A percentile compares a stretch with the other conserved stretches of the same genome.
Conservation (phyloP, 2,329 filamentous ascomycete species). For the Aspergillus transmontanensis region DNA sequence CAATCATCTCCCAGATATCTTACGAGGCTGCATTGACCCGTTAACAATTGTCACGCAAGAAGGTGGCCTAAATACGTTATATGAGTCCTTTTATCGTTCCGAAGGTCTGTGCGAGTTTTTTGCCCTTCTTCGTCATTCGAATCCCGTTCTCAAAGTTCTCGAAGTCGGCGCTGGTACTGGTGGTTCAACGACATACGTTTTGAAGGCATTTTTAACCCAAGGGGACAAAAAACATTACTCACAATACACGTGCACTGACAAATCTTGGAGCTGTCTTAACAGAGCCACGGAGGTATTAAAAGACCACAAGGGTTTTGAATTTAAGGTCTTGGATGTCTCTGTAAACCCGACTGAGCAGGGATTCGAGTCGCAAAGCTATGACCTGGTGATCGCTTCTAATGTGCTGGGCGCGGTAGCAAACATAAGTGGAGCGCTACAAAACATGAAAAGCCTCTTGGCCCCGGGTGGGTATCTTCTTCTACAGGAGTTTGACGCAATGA, state of each 20-base stretch:
- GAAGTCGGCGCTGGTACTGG: conserved; percentile 16
- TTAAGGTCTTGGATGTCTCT: conserved; percentile 5
- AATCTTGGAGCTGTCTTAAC: conserved; percentile 12
- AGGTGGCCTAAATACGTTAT: neutral
- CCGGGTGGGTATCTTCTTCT: neutral
- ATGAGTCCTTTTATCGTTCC: neutral
- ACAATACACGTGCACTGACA: conserved; percentile 21
- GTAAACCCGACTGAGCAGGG: conserved; percentile 10
- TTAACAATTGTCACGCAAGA: neutral
- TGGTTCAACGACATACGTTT: conserved; percentile 8
- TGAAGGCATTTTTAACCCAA: conserved; percentile 9
- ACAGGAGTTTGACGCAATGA: neutral
- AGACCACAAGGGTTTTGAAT: conserved; percentile 3
- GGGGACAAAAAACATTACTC: conserved; percentile 8
- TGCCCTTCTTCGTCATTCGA: conserved; percentile 7
- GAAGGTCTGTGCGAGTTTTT: neutral
- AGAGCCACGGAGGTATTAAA: conserved; percentile 13
- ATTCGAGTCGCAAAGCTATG: conserved; percentile 6
- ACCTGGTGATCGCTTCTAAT: conserved; percentile 5
- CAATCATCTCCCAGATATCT: neutral
- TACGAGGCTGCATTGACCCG: neutral
- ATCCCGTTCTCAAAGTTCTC: conserved; percentile 9
- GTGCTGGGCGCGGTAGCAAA: neutral
- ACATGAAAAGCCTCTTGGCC: neutral
- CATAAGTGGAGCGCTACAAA: neutral